Evolutionary conservation across 2,329 filamentous ascomycete species (phyloP).

Genomic region (Xylariaceae sp.): DNA sequence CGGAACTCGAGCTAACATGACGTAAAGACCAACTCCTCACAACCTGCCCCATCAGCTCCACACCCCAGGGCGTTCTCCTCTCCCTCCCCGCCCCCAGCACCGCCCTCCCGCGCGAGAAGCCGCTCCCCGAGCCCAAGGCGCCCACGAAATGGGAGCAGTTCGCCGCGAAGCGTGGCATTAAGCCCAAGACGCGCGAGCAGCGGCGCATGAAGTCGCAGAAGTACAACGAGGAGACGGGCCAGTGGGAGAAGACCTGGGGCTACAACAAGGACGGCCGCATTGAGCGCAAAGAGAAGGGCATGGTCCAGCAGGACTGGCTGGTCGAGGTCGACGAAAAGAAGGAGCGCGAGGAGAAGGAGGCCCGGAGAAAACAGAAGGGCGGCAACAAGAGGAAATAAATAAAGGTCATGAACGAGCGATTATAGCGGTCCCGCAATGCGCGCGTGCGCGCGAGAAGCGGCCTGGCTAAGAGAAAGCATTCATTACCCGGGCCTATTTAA

Average conservation of each 20-base stretch:
- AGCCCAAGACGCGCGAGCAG: constrained; percentile 75
- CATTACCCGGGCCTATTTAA: constrained; percentile 3
- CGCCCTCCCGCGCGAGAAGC: constrained; percentile 82
- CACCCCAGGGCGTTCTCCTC: constrained; percentile 67
- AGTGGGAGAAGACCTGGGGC: constrained; percentile 94
- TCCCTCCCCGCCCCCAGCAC: constrained; percentile 67
- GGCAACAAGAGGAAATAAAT: constrained; percentile 29
- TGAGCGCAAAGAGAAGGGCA: constrained; percentile 77
- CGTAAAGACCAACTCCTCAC: constrained; percentile 65
- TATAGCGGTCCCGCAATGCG: not conserved
- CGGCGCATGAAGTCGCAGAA: constrained; percentile 64
- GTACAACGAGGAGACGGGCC: constrained; percentile 77
- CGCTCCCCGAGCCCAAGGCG: constrained; percentile 72
- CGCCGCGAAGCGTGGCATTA: constrained; percentile 94
- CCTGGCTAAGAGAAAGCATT: not conserved
- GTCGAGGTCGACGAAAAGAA: constrained; percentile 80
- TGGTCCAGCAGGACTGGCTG: constrained; percentile 68
- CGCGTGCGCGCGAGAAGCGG: not conserved
- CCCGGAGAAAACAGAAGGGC: constrained; percentile 17
- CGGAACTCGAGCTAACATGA: not conserved
- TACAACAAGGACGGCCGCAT: constrained; percentile 53
- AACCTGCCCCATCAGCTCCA: constrained; percentile 73
- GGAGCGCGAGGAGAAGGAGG: constrained; percentile 33
- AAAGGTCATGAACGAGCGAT: constrained; percentile 2
- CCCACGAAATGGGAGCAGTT: constrained; percentile 96